Conservation (phyloP, 2,329 filamentous ascomycete genomes). For the Cryphonectria radicalis region DNA sequence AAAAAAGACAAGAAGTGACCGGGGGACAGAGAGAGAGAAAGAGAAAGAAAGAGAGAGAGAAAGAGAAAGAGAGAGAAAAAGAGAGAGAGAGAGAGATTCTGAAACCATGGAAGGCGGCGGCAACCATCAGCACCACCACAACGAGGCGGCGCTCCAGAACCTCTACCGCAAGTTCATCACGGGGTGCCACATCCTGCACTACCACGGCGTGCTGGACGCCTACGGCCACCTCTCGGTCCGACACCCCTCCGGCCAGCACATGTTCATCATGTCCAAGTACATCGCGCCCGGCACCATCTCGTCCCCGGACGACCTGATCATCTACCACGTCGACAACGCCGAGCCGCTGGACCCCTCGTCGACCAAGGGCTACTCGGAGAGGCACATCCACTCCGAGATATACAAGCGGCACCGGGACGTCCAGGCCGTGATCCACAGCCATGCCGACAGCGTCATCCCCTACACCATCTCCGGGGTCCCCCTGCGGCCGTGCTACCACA, state of each 20-base stretch:
- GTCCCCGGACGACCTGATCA: constrained; percentile 48
- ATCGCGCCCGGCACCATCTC: constrained; percentile 53
- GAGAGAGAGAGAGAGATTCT: background rate
- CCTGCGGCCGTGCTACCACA: constrained; percentile 47
- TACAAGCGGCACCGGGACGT: constrained; percentile 46
- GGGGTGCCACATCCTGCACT: constrained; percentile 55
- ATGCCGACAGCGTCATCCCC: constrained; percentile 47
- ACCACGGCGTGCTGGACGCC: constrained; percentile 54
- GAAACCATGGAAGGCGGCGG: constrained; percentile 8
- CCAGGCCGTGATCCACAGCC: constrained; percentile 49
- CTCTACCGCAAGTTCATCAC: constrained; percentile 41
- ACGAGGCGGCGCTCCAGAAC: constrained; percentile 15
- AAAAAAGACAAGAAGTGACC: too few relatives aligned
- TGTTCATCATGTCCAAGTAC: constrained; percentile 54
- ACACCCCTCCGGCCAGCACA: constrained; percentile 48
- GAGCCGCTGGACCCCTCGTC: constrained; percentile 45
- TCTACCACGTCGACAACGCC: constrained; percentile 49
- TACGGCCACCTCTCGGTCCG: constrained; percentile 60
- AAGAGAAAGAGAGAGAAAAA: background rate
- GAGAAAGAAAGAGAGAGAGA: background rate
- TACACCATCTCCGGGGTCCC: constrained; percentile 46
- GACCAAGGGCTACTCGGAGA: constrained; percentile 46
- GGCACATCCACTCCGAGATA: constrained; percentile 52
- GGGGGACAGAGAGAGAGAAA: too few relatives aligned
- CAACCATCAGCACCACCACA: background rate